Percentiles rank a stretch among this genome's conserved stretches.
phyloP scores from a whole-genome alignment of 2,329 filamentous ascomycete species.

The Talaromyces rugulosus region DNA sequence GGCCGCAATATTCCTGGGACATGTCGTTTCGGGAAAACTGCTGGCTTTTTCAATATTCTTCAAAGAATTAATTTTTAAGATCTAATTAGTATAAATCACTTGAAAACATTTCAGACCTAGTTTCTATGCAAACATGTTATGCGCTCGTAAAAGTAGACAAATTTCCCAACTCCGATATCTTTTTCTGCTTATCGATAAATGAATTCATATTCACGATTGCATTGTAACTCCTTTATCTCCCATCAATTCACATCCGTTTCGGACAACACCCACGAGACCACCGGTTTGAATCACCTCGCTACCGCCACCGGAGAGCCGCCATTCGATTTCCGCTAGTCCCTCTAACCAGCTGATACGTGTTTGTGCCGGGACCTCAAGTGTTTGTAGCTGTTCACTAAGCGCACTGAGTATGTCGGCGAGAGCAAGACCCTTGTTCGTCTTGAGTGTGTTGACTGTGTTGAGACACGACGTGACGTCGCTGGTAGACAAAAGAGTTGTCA shows the following conservation, averaged over 20 bases:
- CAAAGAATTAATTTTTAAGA: not conserved
- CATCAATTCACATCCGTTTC: constrained; percentile 78
- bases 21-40: not conserved
- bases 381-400: constrained; percentile 74
- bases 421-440: constrained; percentile 78
- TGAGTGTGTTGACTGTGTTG: constrained; percentile 81
- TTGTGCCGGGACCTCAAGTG: constrained; percentile 77
- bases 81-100: not conserved
- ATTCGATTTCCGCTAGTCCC: constrained; percentile 88
- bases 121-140: not conserved
- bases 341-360: constrained; percentile 90
- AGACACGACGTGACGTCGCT: constrained; percentile 86
- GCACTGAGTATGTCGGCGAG: constrained; percentile 90
- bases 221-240: constrained; percentile 29
- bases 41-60: not conserved
- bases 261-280: constrained; percentile 82
- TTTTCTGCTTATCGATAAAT: not conserved
- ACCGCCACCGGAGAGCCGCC: constrained; percentile 80
- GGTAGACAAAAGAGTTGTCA: constrained; percentile 76
- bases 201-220: constrained; percentile 6
- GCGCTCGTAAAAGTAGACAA: not conserved
- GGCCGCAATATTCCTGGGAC: not conserved
- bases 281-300: constrained; percentile 88
- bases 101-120: not conserved
- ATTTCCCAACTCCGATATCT: not conserved